phyloP scores from a whole-genome alignment of 306 rosid species.

The Canavalia ensiformis region DNA sequence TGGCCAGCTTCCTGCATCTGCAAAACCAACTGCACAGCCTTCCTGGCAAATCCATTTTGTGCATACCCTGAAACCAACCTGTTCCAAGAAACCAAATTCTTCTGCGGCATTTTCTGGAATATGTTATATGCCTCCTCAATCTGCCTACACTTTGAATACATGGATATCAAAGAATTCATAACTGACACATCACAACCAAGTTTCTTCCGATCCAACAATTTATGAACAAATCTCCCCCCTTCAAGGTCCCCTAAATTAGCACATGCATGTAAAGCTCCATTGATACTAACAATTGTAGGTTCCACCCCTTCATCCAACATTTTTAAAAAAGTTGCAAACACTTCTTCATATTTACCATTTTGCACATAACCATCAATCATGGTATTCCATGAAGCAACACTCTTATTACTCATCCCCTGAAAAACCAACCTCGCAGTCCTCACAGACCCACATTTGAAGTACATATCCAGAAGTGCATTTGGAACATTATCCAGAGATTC shows the following conservation, averaged over 20 bases:
- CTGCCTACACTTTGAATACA: slow-evolving; percentile 87
- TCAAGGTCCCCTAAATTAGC: slow-evolving; percentile 84
- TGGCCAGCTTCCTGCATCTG: slow-evolving; percentile 78
- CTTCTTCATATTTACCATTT: slow-evolving; percentile 74
- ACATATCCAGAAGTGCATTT: slow-evolving; percentile 79
- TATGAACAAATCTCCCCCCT: slow-evolving; percentile 68
- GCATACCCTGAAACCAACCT: slow-evolving; percentile 79
- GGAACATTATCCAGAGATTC: slow-evolving; percentile 71
- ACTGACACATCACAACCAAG: slow-evolving; percentile 68
- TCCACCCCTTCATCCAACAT: slow-evolving; percentile 78
- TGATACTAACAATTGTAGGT: slow-evolving; percentile 74
- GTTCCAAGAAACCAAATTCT: slow-evolving; percentile 89
- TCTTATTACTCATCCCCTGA: slow-evolving; percentile 67
- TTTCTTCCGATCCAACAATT: slow-evolving; percentile 59
- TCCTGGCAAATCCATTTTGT: slow-evolving; percentile 75
- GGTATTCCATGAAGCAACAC: slow-evolving; percentile 89
- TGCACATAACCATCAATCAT: slow-evolving; percentile 84
- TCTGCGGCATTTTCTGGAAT: slow-evolving; percentile 88
- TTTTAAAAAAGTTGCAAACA: slow-evolving; percentile 62
- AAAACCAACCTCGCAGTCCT: slow-evolving; percentile 67
- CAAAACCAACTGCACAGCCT: slow-evolving; percentile 62
- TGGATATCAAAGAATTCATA: slow-evolving; percentile 88
- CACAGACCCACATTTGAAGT: slow-evolving; percentile 77
- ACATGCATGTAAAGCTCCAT: slow-evolving; percentile 87
- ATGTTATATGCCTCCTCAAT: slow-evolving; percentile 77